Conservation (phyloP, 192 early-diverging fungal species). For the Coemansia javaensis region DNA sequence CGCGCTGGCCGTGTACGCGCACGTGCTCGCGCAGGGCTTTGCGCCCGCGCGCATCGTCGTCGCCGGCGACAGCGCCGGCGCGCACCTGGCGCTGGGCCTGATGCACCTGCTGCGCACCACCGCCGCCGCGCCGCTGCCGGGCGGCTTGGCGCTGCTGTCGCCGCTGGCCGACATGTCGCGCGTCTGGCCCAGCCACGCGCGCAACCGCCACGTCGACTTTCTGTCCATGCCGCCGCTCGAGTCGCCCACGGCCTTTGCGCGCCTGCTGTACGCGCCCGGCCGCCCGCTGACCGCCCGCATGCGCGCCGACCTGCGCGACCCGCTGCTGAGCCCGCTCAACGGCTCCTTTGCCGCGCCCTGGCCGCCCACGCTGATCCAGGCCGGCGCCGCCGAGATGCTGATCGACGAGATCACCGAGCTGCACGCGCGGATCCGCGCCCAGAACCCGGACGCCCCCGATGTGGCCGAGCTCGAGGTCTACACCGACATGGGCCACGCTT, state of each 20-base stretch:
- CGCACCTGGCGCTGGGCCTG: constrained; percentile 56
- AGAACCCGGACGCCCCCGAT: background rate
- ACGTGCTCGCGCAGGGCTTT: constrained; percentile 56
- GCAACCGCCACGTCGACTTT: constrained; percentile 18
- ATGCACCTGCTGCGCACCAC: constrained; percentile 57
- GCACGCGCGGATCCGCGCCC: constrained; percentile 10
- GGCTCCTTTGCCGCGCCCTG: constrained; percentile 7
- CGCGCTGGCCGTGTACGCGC: constrained; percentile 50
- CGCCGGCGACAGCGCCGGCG: constrained; percentile 67
- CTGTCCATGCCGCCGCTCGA: constrained; percentile 3
- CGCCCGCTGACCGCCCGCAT: constrained; percentile 8
- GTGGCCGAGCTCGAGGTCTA: too few species aligned
- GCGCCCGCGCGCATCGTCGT: constrained; percentile 55
- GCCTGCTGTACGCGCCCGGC: constrained; percentile 29
- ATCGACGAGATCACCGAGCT: constrained; percentile 22
- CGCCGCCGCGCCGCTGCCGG: constrained; percentile 31
- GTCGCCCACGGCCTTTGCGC: constrained; percentile 12
- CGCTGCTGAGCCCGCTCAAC: constrained; percentile 25
- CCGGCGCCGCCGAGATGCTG: constrained; percentile 24
- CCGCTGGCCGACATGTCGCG: constrained; percentile 17
- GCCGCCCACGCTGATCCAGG: constrained; percentile 34
- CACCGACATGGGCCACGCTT: too few species aligned
- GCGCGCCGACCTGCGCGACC: constrained; percentile 11
- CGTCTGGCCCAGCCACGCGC: background rate
- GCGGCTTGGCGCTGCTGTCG: constrained; percentile 55